Conservation (phyloP, 2,329 filamentous ascomycete species). For the Nemania serpens region DNA sequence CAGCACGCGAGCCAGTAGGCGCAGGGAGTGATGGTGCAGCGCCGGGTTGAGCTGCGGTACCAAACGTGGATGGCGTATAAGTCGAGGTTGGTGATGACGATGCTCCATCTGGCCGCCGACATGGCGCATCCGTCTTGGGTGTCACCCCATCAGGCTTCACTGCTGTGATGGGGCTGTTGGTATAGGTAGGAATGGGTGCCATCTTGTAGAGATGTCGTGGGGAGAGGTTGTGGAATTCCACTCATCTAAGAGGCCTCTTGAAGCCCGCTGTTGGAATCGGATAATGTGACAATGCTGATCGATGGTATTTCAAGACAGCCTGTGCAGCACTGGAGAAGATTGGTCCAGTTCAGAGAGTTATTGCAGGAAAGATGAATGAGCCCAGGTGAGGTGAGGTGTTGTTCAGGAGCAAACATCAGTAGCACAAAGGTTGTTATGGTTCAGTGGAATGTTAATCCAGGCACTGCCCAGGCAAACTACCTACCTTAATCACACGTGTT, state of each 20-base stretch:
- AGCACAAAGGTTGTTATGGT: too few relatives aligned
- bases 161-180: slow-evolving; percentile 57
- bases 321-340: too few relatives aligned
- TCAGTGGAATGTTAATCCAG: too few relatives aligned
- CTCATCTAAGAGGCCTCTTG: background rate
- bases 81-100: slow-evolving; percentile 39
- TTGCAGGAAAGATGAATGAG: too few relatives aligned
- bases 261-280: background rate
- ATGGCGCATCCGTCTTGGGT: slow-evolving; percentile 36
- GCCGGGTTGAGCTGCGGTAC: slow-evolving; percentile 52
- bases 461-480: too few relatives aligned
- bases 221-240: background rate
- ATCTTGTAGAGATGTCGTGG: slow-evolving; percentile 43
- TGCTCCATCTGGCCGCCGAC: slow-evolving; percentile 22
- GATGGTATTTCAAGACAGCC: background rate
- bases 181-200: slow-evolving; percentile 65
- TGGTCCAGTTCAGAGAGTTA: too few relatives aligned
- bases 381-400: too few relatives aligned
- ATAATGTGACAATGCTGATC: background rate
- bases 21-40: slow-evolving; percentile 50
- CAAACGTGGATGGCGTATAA: slow-evolving; percentile 38
- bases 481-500: too few relatives aligned
- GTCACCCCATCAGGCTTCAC: slow-evolving; percentile 52
- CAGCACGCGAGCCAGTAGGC: slow-evolving; percentile 46
- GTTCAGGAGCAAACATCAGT: too few relatives aligned